Base-by-base conservation (phyloP, 2,329 filamentous ascomycete species). In the Pseudogymnoascus sp. region DNA sequence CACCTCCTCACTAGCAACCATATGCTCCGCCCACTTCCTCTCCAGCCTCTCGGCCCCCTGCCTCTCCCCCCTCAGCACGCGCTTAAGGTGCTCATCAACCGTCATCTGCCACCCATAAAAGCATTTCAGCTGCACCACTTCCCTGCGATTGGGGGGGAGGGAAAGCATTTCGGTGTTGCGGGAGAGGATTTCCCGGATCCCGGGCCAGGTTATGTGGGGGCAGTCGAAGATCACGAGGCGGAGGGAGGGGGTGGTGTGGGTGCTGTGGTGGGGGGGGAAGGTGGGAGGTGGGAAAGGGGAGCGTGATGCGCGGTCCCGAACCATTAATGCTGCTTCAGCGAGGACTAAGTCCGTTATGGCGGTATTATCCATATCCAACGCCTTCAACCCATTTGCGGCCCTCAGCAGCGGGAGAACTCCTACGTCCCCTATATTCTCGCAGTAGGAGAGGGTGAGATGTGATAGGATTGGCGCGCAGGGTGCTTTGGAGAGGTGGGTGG, bases 71-170 rank as follows among this genome's bases (percentile, higher is more conserved):
- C 85, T 81, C 62, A 96, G 75, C 0, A 97, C 90, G n/a, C n/a
- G n/a, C 3, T 93, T 85, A 77, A 87, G 92, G 76, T 98, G 93
- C 75, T 97, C 92, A 69, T 97, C 90, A 4, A 97, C 92, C 0
- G 92, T 97, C 78, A 91, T 90, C 77, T 98, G 93, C 85, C 91
- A 97, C 45, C 90, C 92, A 75, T 96, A 96, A 79, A 93, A 98
- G 76, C 92, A 96, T 76, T 96, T 97, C 48, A 98, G 82, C 5
- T 86, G 81, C 65, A 98, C 92, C 64, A 96, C 85, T 73, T 96
- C 88, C 0, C 85, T 84, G 3, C 41, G 8, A 0, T 10, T 10
- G 4, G 41, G 41, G 0, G 92, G 90, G 70, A 88, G 93, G 1
- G 71, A 70, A 1, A 66, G 64, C 51, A 90, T 81, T 71, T 92